Conservation (phyloP, 2,329 filamentous ascomycete species). For the Apiospora arundinis region DNA sequence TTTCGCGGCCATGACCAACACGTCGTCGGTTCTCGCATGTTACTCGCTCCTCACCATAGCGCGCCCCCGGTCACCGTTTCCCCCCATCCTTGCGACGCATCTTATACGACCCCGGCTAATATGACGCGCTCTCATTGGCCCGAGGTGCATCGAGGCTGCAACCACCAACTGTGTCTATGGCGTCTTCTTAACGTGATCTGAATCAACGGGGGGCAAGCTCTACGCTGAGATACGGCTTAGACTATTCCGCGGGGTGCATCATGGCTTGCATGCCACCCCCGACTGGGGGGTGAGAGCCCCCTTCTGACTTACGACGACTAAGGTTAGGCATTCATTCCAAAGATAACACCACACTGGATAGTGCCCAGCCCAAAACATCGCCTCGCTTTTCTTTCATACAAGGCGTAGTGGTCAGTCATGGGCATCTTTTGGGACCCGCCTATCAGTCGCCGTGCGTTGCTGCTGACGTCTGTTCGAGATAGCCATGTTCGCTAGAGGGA, state of each 20-base stretch:
- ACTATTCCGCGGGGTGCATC: slow-evolving; percentile 13
- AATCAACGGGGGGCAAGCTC: background rate
- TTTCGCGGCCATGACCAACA: background rate
- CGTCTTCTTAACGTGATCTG: slow-evolving; percentile 7
- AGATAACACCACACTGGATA: background rate
- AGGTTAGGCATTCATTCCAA: background rate
- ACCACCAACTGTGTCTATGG: background rate
- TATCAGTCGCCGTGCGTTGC: background rate
- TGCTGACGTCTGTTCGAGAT: background rate
- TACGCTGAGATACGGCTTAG: background rate
- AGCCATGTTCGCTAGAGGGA: background rate
- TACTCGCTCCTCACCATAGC: slow-evolving; percentile 11
- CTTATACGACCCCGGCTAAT: background rate
- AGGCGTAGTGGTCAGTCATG: slow-evolving; percentile 5
- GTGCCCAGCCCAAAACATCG: background rate
- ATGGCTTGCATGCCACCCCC: slow-evolving; percentile 5
- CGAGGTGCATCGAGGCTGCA: background rate
- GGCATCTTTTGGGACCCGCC: background rate
- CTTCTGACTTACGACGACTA: background rate
- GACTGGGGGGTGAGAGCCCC: slow-evolving; percentile 2
- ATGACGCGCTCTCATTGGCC: background rate
- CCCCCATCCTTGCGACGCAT: background rate
- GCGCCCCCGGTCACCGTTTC: background rate
- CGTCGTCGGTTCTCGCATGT: background rate
- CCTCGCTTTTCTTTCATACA: background rate